Evolutionary conservation across 1,139 yeast species (phyloP).

Genomic region (Protomyces inundatus): DNA sequence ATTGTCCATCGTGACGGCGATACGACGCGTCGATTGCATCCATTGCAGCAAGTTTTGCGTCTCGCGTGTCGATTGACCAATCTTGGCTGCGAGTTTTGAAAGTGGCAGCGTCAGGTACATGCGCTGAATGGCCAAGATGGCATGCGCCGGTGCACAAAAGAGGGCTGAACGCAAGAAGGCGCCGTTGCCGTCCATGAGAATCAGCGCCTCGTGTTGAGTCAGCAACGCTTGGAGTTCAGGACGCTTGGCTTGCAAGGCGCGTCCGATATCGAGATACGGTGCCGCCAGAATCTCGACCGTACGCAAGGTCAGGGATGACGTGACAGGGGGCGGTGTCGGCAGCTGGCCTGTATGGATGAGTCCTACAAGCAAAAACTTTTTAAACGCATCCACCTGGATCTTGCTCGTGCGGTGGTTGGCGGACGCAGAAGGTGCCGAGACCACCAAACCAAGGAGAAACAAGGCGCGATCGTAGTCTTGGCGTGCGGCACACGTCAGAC

Average conservation of each 20-base stretch:
- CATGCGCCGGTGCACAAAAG: slow-evolving; percentile 2
- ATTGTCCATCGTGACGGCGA: neutral
- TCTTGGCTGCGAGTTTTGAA: neutral
- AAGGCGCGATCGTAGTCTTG: slow-evolving; percentile 33
- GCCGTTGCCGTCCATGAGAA: slow-evolving; percentile 3
- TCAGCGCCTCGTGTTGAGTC: neutral
- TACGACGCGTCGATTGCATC: neutral
- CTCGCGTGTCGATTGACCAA: neutral
- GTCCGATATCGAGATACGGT: slow-evolving; percentile 4
- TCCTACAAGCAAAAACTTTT: slow-evolving; percentile 30
- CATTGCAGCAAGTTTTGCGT: neutral
- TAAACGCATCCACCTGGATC: slow-evolving; percentile 31
- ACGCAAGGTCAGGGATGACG: neutral
- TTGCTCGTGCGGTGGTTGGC: slow-evolving; percentile 23
- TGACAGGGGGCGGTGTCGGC: neutral
- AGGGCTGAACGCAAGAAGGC: slow-evolving; percentile 2
- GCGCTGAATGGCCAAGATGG: neutral
- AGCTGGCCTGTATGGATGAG: slow-evolving; percentile 29
- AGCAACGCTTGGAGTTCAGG: neutral
- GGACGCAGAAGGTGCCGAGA: slow-evolving; percentile 24
- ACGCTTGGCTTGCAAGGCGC: neutral
- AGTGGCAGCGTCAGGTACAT: neutral
- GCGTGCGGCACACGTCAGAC: slow-evolving; percentile 31
- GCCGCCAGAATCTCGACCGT: neutral
- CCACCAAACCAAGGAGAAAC: slow-evolving; percentile 33